Conservation (phyloP, 139 green algal genomes). For the Limnomonas spitsbergensis region DNA sequence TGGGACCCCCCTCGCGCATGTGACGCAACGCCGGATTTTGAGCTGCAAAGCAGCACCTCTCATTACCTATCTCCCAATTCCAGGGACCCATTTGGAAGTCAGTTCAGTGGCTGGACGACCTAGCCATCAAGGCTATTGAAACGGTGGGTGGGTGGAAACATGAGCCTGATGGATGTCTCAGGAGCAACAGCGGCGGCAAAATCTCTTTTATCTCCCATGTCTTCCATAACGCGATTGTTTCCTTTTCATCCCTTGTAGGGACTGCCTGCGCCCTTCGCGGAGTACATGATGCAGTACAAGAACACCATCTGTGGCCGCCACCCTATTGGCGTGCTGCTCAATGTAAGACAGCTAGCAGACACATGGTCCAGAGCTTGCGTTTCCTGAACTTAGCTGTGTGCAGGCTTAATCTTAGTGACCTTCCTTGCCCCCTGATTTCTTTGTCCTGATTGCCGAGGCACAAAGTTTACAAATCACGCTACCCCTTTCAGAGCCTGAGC, state of each 20-base stretch:
- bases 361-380: neutral
- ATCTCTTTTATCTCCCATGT: neutral
- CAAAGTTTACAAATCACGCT: neutral
- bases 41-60: no score
- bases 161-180: neutral
- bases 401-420: neutral
- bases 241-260: constrained; percentile 32
- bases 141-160: constrained; percentile 26
- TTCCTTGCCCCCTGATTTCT: no score
- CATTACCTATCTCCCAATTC: neutral
- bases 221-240: neutral
- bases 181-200: neutral
- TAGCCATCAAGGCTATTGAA: constrained; percentile 87
- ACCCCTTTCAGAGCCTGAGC: neutral
- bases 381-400: neutral
- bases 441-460: neutral
- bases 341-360: constrained; percentile 49
- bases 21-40: no score
- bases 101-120: constrained; percentile 82
- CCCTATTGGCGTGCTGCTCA: constrained; percentile 87
- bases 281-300: constrained; percentile 38
- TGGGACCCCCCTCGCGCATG: neutral
- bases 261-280: constrained; percentile 45
- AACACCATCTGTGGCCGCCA: constrained; percentile 98
- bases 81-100: constrained; percentile 80